A percentile compares a stretch with the other conserved stretches of the same genome.
Conservation (phyloP, 345 rosid species). For the Aurinia saxatilis region DNA sequence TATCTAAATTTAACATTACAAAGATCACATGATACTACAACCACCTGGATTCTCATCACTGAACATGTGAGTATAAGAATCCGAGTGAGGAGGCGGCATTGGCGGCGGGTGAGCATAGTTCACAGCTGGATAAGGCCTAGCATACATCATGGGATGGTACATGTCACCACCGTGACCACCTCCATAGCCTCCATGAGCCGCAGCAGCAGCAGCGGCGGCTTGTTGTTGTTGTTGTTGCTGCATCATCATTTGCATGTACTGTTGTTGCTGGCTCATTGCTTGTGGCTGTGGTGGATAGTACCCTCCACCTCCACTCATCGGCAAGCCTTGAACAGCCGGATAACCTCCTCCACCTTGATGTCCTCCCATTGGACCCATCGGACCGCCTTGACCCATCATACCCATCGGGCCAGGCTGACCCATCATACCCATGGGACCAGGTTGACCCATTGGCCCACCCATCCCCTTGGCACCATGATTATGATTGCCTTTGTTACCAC, state of each 20-base stretch:
- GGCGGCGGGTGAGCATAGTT: conserved; percentile 56
- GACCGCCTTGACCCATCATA: conserved; percentile 28
- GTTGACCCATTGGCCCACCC: conserved; percentile 31
- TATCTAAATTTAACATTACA: conserved; percentile 7
- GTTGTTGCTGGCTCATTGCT: conserved; percentile 43
- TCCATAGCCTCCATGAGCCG: conserved; percentile 65
- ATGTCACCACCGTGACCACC: conserved; percentile 57
- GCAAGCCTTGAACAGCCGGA: conserved; percentile 73
- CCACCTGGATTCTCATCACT: conserved; percentile 87
- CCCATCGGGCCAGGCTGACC: conserved; percentile 35
- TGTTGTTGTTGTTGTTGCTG: conserved; percentile 20
- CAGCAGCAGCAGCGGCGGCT: conserved; percentile 32
- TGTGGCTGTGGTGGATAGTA: conserved; percentile 7
- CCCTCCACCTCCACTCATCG: conserved; percentile 52
- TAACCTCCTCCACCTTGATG: conserved; percentile 37
- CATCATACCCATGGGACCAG: conserved; percentile 20
- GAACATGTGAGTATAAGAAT: conserved; percentile 59
- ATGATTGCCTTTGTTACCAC: conserved; percentile 28
- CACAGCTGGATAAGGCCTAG: conserved; percentile 45
- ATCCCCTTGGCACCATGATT: conserved; percentile 13
- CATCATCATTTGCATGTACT: conserved; percentile 42
- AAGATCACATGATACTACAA: conserved; percentile 77
- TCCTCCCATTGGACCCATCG: conserved; percentile 32
- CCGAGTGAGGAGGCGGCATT: conserved; percentile 42
- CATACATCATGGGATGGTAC: conserved; percentile 84